Evolutionary conservation across 2,329 filamentous ascomycete genomes (phyloP), one percentile per base, ranked within the genome.

Genomic region (Fusarium fracticaudum): DNA sequence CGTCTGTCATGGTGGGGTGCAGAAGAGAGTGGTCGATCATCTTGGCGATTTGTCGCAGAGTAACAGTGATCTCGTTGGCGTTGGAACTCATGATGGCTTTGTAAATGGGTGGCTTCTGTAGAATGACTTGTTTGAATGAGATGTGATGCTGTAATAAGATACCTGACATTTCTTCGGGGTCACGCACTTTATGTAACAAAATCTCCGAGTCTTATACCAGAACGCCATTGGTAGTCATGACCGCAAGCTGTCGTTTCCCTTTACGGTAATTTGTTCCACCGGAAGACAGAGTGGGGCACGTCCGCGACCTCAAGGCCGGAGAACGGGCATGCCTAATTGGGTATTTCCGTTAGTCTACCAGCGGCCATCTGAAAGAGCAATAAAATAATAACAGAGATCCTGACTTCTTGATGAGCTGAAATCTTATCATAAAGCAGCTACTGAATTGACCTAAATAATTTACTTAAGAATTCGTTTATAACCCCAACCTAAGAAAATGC

Each of bases 21-120:
- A 91, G 84, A 22, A 91, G 85, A 18, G 88, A 90, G 79, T 91
- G 89, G 73, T 91, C 89, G 72, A 91, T 91, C 80, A 84, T 84
- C 72, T 87, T 87, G 71, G 87, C 86, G 60, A 90, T 79, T 67
- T 87, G 83, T 40, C 78, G 71, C 1, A 87, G 78, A 26, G 85
- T 84, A n/a, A 87, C 82, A 3, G 75, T 81, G 71, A 87, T 65
- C 2, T 64, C 7, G 14, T 61, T 55, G 13, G 29, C 12, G 18
- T 55, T 43, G 37, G 37, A 18, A 31, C 7, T 12, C 58, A 60
- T 60, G 58, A 13, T 8, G 35, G 0, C 2, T 0, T 38, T 38
- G 3, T 4, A 1, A 14, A 3, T 38, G 8, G 33, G 4, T n/a
- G 10, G 2, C 22, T 26, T 0, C 4, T n/a, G 13, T 41, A 13